Base-by-base conservation (phyloP, 164 flowering plant species). In the Platanus orientalis region DNA sequence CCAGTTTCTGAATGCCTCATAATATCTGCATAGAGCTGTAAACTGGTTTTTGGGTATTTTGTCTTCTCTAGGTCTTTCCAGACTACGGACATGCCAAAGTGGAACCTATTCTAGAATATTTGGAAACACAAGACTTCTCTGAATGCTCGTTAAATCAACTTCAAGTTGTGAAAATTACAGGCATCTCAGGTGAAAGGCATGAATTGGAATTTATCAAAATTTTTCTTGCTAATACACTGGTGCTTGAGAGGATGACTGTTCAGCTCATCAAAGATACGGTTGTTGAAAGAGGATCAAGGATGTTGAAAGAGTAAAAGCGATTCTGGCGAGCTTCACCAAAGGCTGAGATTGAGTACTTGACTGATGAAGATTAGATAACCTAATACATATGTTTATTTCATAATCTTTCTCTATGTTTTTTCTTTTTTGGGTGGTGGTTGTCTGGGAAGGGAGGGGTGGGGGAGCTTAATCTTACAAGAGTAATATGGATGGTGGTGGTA, bases 231-330 rank as follows among this genome's bases (percentile, higher is more conserved):
- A 70, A 66, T 59, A 65, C 86, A 17, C 85, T 86, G 1, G 76
- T 53, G 28, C 85, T 86, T 26, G 83, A 81, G 71, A 77, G 17
- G 30, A 71, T 83, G 85, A 81, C 69, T 26, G 67, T 83, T 54
- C 17, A 14, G 42, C 9, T 36, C 12, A 10, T n/a, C 5, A 77
- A 70, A 48, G 80, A 80, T 19, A 69, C 74, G 40, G 42, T 78
- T 1, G 21, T 7, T 1, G 69, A 64, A 24, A 61, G 69, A 54
- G 77, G 74, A 29, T 69, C 61, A 73, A 82, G 74, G 50, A 40
- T 83, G 59, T 2, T 77, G 5, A 78, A 80, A 68, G 77, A 85
- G 61, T 65, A 82, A 75, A 67, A 78, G 65, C 76, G 79, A 5
- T 80, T 73, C 57, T 61, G 74, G 19, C 75, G 91, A 51, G 81